Conservation (phyloP, 495 filamentous ascomycete genomes). For the Bacidia gigantensis region DNA sequence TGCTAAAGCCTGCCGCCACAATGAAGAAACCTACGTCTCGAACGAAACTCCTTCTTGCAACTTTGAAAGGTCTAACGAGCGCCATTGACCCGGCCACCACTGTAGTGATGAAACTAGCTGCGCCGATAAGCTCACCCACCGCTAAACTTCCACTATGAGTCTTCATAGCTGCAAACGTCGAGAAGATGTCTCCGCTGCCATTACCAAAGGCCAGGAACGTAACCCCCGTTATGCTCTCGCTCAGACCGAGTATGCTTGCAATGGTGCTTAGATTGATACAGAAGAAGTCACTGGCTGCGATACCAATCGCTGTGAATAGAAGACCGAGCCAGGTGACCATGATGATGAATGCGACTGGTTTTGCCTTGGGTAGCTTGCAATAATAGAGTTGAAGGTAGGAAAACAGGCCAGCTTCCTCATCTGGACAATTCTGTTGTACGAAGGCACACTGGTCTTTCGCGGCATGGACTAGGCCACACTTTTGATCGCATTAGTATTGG, state of each 20-base stretch:
- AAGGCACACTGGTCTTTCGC: slow-evolving; percentile 76
- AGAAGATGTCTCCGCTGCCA: slow-evolving; percentile 98
- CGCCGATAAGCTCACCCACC: slow-evolving; percentile 88
- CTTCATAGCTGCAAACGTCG: slow-evolving; percentile 94
- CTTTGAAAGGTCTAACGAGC: slow-evolving; percentile 80
- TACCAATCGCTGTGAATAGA: slow-evolving; percentile 95
- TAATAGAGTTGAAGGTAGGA: slow-evolving; percentile 90
- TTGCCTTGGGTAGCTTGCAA: slow-evolving; percentile 55
- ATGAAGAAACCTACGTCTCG: slow-evolving; percentile 92
- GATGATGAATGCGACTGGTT: slow-evolving; percentile 63
- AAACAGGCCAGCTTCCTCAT: slow-evolving; percentile 80
- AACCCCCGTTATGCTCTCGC: slow-evolving; percentile 90
- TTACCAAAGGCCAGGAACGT: slow-evolving; percentile 97
- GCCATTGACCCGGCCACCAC: slow-evolving; percentile 99
- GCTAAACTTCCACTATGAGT: slow-evolving; percentile 92
- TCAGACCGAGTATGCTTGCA: slow-evolving; percentile 73
- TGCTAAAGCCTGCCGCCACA: slow-evolving; percentile 71
- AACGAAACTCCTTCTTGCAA: slow-evolving; percentile 76
- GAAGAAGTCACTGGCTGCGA: slow-evolving; percentile 95
- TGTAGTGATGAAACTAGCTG: slow-evolving; percentile 89
- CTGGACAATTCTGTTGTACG: slow-evolving; percentile 63
- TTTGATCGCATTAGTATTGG: slow-evolving; percentile 16
- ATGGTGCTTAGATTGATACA: slow-evolving; percentile 94
- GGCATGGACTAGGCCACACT: slow-evolving; percentile 73
- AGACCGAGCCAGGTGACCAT: slow-evolving; percentile 75